Evolutionary conservation across 441 rosid species (phyloP), one percentile per base, ranked within the genome.

Genomic region (Pelargonium citronellum): DNA sequence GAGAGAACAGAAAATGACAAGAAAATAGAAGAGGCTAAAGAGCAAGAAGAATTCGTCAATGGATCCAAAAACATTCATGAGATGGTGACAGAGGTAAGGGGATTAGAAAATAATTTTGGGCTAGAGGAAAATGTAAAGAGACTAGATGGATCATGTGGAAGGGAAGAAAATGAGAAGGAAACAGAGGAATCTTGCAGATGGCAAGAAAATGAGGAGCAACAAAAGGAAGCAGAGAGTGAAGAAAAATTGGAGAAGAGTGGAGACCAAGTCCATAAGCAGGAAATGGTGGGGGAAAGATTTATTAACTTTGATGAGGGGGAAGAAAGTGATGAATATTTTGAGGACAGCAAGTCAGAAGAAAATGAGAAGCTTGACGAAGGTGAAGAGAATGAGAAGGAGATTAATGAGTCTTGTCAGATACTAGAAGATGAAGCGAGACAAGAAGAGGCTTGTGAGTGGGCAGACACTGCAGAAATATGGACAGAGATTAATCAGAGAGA

Each of bases 71-170:
- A 75, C 64, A 67, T 65, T 71, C 66, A 22, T 1, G 71, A 60
- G 69, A 46, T 68, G 39, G 79, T 62, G 63, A 78, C 80, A 46
- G 49, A 20, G 44, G 69, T 67, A 12, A 70, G 61, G 6, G 15
- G 66, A 49, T 57, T 30, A 41, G 61, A 72, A 72, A 81, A 77
- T 43, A 62, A 58, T 69, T 27, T 30, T 64, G 27, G 55, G 61
- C 57, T 62, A 15, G 67, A 75, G 60, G 84, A 79, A 81, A 80
- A 76, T 61, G 72, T 69, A 73, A 76, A 73, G 72, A 77, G 64
- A 68, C 80, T 75, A 41, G 80, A 76, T 77, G 84, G 83, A 67
- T 79, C 80, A 66, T 82, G 68, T 72, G 81, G 75, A 69, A 72
- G 71, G 70, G 76, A 73, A 67, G 81, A 82, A 74, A 74, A 17